Base-by-base conservation (phyloP, 2,329 filamentous ascomycete genomes). In the Orbilia ellipsospora region DNA sequence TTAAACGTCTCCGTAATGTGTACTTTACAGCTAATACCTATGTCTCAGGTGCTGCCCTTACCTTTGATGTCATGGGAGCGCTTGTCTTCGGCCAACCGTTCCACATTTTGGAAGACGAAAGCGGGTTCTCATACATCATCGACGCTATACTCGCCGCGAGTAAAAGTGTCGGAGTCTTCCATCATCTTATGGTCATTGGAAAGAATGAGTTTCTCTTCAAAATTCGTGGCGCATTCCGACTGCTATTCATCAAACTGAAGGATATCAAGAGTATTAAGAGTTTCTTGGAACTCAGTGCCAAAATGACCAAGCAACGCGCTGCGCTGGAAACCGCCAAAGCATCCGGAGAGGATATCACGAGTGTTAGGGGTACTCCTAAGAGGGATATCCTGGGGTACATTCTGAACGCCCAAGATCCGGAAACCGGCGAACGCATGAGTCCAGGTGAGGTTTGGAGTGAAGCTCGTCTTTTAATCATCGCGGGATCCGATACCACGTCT, bases 321-420 rank as follows among this genome's bases (percentile, higher is more conserved):
- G 57, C 40, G 1, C 50, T 42, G 40, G 70, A 74, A 42, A 57
- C 63, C 28, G 63, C 63, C 2, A 67, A 36, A n/a, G 48, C 59
- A 28, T 55, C 60, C 26, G 63, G 73, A 20, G 73, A 76, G 36
- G 65, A 70, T 55, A 61, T 89, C 57, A 55, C 57, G 12, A 88
- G 88, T 75, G 83, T 90, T 26, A 89, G 89, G 28, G 88, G 88
- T 77, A 88, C 87, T 77, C 89, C 86, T 56, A 89, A 90, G 40
- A 88, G 89, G 68, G 90, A 92, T 80, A 92, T 92, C 83, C 92
- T 92, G 83, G 89, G 91, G 82, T 89, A 92, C 81, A 85, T 93
- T 10, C 86, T 92, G 73, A 89, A 89, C 36, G 90, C 90, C 6
- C 87, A 87, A 45, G 90, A 92, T 78, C 89, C 90, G 12, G 89